Conservation (phyloP, 768 basidiomycete genomes). For the Termitomyces sp. region DNA sequence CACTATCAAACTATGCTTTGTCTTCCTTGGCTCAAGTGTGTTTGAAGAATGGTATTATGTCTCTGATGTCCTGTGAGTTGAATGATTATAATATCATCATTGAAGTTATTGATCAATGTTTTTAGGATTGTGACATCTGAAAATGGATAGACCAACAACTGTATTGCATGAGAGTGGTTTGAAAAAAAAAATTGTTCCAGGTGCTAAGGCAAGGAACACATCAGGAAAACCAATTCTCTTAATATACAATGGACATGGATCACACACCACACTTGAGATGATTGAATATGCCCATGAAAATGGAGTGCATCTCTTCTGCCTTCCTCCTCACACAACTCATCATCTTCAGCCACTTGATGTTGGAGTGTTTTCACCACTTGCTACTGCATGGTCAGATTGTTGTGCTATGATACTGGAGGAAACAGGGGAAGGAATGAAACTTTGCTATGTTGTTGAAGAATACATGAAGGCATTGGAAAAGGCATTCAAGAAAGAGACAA, state of each 20-base stretch:
- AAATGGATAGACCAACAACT: too few relatives aligned
- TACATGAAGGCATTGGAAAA: not conserved
- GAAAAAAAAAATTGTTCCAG: constrained; percentile 22
- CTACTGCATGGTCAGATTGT: not conserved
- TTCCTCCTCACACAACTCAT: not conserved
- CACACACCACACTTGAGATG: constrained; percentile 26
- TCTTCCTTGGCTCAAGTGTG: constrained; percentile 24
- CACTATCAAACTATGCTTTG: constrained; percentile 20
- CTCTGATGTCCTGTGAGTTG: not conserved
- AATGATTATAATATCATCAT: not conserved
- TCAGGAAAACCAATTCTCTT: constrained; percentile 26
- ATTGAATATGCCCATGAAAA: not conserved
- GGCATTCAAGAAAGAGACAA: not conserved
- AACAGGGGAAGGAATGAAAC: not conserved
- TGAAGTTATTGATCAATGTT: not conserved
- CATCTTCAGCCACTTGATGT: not conserved
- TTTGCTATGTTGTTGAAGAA: not conserved
- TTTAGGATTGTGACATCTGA: not conserved
- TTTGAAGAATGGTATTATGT: not conserved
- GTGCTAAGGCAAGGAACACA: not conserved
- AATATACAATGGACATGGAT: constrained; percentile 39
- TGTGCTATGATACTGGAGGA: constrained; percentile 15
- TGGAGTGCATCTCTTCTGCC: too few relatives aligned
- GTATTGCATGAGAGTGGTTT: constrained; percentile 27
- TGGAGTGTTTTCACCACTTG: not conserved